Evolutionary conservation across 1,139 yeast species (phyloP).

Genomic region (Hansenula lynferdii): DNA sequence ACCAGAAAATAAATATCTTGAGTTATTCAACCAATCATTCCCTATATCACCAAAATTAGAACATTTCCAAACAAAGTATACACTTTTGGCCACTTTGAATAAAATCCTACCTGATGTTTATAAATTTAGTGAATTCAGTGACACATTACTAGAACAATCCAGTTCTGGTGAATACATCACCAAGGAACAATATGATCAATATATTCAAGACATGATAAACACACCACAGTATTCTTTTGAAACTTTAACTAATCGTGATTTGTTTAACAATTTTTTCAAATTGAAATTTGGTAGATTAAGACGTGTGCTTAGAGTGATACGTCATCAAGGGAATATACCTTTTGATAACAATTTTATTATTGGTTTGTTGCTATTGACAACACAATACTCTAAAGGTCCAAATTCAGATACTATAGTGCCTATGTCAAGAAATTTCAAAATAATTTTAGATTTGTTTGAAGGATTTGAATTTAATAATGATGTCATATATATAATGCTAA

Average conservation of each 20-base stretch:
- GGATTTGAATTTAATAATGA: too few relatives aligned
- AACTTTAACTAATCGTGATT: background rate
- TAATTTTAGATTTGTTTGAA: constrained; percentile 5
- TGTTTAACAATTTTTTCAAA: constrained; percentile 4
- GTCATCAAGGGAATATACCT: constrained; percentile 5
- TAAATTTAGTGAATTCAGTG: constrained; percentile 16
- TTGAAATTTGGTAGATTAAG: constrained; percentile 6
- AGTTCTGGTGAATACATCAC: constrained; percentile 13
- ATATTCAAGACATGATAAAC: constrained; percentile 4
- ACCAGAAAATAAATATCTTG: constrained; percentile 5
- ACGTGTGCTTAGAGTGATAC: constrained; percentile 8
- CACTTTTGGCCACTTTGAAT: constrained; percentile 37
- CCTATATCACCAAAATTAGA: constrained; percentile 26
- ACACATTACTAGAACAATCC: constrained; percentile 10
- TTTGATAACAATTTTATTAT: constrained; percentile 11
- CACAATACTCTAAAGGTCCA: constrained; percentile 13
- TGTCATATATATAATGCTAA: constrained; percentile 13
- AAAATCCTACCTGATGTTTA: constrained; percentile 30
- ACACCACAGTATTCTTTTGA: background rate
- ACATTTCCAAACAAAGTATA: constrained; percentile 32
- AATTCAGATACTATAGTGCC: constrained; percentile 10
- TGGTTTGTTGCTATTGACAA: constrained; percentile 13
- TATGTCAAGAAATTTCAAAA: constrained; percentile 7
- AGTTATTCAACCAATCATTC: constrained; percentile 23
- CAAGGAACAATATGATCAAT: constrained; percentile 6